Percentiles rank a stretch among this genome's conserved stretches.
Conservation (phyloP, 495 filamentous ascomycete species). For the Geoglossum glabrum region DNA sequence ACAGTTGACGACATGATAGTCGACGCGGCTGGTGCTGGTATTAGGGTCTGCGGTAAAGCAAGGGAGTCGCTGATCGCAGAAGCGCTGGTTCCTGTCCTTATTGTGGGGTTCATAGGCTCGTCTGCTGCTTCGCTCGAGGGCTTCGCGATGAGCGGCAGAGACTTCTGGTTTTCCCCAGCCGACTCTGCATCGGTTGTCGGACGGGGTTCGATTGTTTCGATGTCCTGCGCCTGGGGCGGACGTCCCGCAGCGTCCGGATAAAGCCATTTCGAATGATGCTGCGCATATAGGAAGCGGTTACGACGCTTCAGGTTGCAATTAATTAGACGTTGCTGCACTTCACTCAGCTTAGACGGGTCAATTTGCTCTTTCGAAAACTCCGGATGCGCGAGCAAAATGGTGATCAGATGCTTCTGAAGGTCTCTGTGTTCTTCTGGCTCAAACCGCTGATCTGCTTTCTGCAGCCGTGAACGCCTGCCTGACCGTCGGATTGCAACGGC, state of each 20-base stretch:
- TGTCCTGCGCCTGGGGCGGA: neutral
- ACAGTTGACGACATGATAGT: neutral
- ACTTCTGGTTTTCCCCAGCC: too few species aligned
- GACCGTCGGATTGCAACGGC: constrained; percentile 8
- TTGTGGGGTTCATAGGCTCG: neutral
- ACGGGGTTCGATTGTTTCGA: neutral
- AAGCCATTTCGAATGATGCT: neutral
- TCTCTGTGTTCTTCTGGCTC: neutral
- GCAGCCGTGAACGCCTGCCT: constrained; percentile 2
- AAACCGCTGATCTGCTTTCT: constrained; percentile 7
- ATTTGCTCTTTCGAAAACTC: too few species aligned
- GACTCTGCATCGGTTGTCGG: neutral
- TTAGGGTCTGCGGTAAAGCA: neutral
- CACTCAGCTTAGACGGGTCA: neutral
- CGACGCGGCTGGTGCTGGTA: neutral
- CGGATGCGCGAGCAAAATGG: too few species aligned
- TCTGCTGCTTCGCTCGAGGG: neutral
- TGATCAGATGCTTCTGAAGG: too few species aligned
- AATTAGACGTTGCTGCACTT: constrained; percentile 6
- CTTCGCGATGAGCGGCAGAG: too few species aligned
- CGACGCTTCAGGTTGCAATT: constrained; percentile 7
- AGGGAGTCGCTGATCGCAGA: neutral
- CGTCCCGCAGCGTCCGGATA: neutral
- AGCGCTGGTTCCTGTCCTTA: neutral
- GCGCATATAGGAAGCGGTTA: constrained; percentile 11